A percentile compares a stretch with the other conserved stretches of the same genome.
phyloP scores from a whole-genome alignment of 1,284 basidiomycete species.

The Cronartium quercuum region DNA sequence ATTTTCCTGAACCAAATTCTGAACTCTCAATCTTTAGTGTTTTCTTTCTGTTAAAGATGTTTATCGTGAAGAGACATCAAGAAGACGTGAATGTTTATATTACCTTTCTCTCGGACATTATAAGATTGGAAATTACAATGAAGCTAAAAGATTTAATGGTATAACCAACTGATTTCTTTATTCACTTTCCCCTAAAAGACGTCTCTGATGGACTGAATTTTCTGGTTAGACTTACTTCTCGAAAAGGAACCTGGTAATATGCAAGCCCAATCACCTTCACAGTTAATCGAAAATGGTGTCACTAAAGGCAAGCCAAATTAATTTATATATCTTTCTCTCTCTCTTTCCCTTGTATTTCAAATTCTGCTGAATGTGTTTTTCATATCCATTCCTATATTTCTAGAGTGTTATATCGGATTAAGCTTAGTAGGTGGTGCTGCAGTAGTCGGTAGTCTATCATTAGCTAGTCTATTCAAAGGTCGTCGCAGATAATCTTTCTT shows the following conservation, averaged over 20 bases:
- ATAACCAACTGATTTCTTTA: conserved; percentile 49
- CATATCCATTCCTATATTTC: no score
- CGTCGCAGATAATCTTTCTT: no score
- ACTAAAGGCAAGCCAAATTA: conserved; percentile 61
- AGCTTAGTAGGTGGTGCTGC: conserved; percentile 84
- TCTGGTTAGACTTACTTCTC: conserved; percentile 65
- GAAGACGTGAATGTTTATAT: conserved; percentile 91
- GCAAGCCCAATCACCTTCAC: conserved; percentile 78
- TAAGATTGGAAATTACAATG: conserved; percentile 92
- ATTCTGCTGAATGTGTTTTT: conserved; percentile 1
- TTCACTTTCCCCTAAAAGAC: background rate
- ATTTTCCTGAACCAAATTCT: background rate
- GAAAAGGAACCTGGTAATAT: conserved; percentile 91
- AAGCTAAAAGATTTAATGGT: conserved; percentile 92
- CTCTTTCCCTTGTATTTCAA: background rate
- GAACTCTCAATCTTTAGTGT: background rate
- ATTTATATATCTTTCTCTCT: background rate
- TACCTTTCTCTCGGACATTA: conserved; percentile 95
- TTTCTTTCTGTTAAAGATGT: conserved; percentile 61
- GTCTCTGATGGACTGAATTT: background rate
- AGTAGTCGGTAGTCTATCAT: conserved; percentile 71
- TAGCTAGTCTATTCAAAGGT: conserved; percentile 61
- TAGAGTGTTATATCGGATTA: conserved; percentile 90
- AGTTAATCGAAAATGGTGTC: conserved; percentile 80
- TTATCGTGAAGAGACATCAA: conserved; percentile 76